Conservation (phyloP, 1,139 yeast species). For the Citeromyces siamensis region DNA sequence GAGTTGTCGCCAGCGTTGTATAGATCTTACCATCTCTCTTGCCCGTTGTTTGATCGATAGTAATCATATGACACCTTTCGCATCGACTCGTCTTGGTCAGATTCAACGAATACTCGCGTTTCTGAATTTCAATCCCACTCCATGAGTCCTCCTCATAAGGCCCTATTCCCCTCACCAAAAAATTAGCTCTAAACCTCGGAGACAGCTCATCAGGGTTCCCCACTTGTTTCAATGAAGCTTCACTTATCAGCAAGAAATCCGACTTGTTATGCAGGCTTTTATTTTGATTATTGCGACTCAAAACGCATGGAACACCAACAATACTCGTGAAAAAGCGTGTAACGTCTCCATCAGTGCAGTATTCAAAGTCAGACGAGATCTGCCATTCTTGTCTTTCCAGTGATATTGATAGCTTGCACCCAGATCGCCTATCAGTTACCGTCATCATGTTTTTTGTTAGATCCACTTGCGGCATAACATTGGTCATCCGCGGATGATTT, state of each 20-base stretch:
- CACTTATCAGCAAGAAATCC: slow-evolving; percentile 22
- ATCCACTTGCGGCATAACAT: slow-evolving; percentile 17
- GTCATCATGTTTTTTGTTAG: slow-evolving; percentile 7
- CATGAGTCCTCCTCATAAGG: slow-evolving; percentile 25
- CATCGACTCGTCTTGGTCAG: slow-evolving; percentile 17
- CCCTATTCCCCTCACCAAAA: slow-evolving; percentile 16
- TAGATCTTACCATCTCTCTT: slow-evolving; percentile 12
- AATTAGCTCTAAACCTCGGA: slow-evolving; percentile 24
- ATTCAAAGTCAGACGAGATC: slow-evolving; percentile 4
- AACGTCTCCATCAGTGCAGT: slow-evolving; percentile 12
- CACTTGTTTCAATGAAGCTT: slow-evolving; percentile 17
- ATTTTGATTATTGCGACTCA: slow-evolving; percentile 14
- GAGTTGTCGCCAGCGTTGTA: slow-evolving; percentile 10
- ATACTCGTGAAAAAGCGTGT: slow-evolving; percentile 16
- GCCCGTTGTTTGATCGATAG: slow-evolving; percentile 23
- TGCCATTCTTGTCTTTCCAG: slow-evolving; percentile 6
- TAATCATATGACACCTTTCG: slow-evolving; percentile 28
- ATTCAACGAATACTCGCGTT: slow-evolving; percentile 5
- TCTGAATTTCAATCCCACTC: slow-evolving; percentile 12
- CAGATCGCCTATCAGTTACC: slow-evolving; percentile 7
- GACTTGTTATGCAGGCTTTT: slow-evolving; percentile 20
- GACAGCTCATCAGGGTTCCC: slow-evolving; percentile 7
- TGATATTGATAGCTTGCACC: slow-evolving; percentile 4
- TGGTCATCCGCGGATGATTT: slow-evolving; percentile 20
- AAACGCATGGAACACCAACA: slow-evolving; percentile 20